Evolutionary conservation across 23 red algal species (phyloP), one percentile per base, ranked within the genome.

Genomic region (Chondrus crispus): DNA sequence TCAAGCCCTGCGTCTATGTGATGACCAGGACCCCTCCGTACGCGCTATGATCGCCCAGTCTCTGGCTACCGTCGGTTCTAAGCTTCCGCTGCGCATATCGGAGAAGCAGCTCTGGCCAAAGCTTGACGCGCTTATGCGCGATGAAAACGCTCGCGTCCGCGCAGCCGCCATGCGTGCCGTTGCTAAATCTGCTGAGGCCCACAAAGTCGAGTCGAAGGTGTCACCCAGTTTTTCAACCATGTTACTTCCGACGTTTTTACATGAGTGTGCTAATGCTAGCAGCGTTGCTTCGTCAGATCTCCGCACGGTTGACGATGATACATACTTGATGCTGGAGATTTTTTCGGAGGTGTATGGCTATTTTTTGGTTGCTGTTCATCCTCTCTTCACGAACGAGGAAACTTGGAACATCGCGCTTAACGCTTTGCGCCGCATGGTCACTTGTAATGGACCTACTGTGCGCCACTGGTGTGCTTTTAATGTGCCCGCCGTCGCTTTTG

Each of bases 401-500:
- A 77, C 79, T 26, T 96, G 94, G 94, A 91, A 84, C 42, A 82
- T 60, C 12, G 89, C 94, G 30, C 63, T 96, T n/a, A 96, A 96
- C 82, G 58, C 88, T 6, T 48, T 96, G 66, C 82, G 94, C 46
- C 78, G 94, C 12, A 91, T 96, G 94, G 88, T 96, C 42, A 93
- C 86, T 47, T 96, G 94, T 73, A 96, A 96, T 87, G 94, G 94
- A 46, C 94, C 94, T 8, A 96, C 94, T 40, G 94, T 96, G 29
- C 74, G 94, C 16, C 94, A 96, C 57, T 96, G 94, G 94, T 96
- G 94, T 82, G 94, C 94, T 1, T 96, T 96, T 52, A 96, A 96
- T 75, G 75, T 96, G 7, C 94, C 94, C 40, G 94, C 94, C 16
- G 94, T 96, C 1, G 74, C 94, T 53, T 47, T 87, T 8, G 88